Percentiles rank a stretch among this genome's conserved stretches.
These are phyloP conservation scores for Ophiostoma novo-ulmi DNA, from an alignment of 2,329 filamentous ascomycete species.

Conservation along the genomic window DNA sequence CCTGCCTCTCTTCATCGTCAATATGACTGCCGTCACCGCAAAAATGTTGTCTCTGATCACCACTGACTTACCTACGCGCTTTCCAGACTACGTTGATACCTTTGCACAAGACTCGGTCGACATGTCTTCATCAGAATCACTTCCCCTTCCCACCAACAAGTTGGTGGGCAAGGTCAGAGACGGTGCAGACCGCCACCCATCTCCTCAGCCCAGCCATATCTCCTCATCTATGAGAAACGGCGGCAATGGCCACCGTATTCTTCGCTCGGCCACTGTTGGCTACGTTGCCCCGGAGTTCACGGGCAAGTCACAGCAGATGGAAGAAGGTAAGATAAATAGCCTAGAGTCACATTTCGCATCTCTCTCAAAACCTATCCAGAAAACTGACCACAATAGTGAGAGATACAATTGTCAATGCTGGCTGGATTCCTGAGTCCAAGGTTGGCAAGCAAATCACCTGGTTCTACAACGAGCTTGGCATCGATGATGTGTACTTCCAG, in stretches of 20 bases:
- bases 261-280: conserved; percentile 85
- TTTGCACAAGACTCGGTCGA: conserved; percentile 33
- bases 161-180: conserved; percentile 33
- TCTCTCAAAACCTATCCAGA: background rate
- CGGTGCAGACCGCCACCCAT: conserved; percentile 60
- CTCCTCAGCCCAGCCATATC: conserved; percentile 83
- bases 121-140: conserved; percentile 30
- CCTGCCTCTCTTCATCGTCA: background rate
- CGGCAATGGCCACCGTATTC: conserved; percentile 62
- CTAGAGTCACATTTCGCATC: background rate
- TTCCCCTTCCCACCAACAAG: conserved; percentile 28
- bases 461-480: conserved; percentile 95
- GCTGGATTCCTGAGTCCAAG: conserved; percentile 79
- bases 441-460: conserved; percentile 82
- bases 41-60: conserved; percentile 33
- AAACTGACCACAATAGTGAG: conserved; percentile 54
- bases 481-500: conserved; percentile 97
- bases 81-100: conserved; percentile 36
- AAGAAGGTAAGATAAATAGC: conserved; percentile 52
- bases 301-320: conserved; percentile 88
- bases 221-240: conserved; percentile 55
- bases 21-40: background rate
- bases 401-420: conserved; percentile 69
- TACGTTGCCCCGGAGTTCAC: conserved; percentile 93
- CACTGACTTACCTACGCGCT: conserved; percentile 34